Conservation (phyloP, 2,329 filamentous ascomycete species). For the Clarireedia sp. region DNA sequence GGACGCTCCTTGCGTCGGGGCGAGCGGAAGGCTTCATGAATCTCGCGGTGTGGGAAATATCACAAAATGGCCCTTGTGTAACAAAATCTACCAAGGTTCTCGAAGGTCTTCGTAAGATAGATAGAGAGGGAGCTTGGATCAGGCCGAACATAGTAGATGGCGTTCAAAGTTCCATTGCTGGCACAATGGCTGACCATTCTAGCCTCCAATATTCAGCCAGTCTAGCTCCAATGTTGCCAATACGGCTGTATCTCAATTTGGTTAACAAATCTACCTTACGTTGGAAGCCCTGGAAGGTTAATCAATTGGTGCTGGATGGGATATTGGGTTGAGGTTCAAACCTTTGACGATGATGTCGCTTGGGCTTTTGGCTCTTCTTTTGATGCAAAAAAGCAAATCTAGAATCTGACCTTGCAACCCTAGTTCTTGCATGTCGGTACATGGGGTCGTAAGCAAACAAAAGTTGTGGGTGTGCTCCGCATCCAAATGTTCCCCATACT, state of each 20-base stretch:
- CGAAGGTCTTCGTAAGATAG: not conserved
- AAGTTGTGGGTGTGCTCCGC: not conserved
- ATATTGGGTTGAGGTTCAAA: not conserved
- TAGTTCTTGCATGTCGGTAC: constrained; percentile 17
- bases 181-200: constrained; percentile 9
- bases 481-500: not conserved
- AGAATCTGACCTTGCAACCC: constrained; percentile 12
- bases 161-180: constrained; percentile 1
- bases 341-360: not conserved
- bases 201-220: constrained; percentile 12
- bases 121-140: not conserved
- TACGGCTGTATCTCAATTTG: not conserved
- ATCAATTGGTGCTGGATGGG: not conserved
- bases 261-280: not conserved
- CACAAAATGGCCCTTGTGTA: not conserved
- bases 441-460: constrained; percentile 17
- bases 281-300: not conserved
- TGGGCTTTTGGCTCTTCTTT: not conserved
- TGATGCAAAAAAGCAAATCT: not conserved
- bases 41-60: constrained; percentile 2
- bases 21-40: constrained; percentile 15
- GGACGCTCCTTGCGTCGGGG: constrained; percentile 21
- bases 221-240: constrained; percentile 11
- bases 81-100: not conserved
- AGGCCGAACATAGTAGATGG: not conserved